Evolutionary conservation across 805 yeast species (phyloP).

Genomic region (Metschnikowia lochheadii): DNA sequence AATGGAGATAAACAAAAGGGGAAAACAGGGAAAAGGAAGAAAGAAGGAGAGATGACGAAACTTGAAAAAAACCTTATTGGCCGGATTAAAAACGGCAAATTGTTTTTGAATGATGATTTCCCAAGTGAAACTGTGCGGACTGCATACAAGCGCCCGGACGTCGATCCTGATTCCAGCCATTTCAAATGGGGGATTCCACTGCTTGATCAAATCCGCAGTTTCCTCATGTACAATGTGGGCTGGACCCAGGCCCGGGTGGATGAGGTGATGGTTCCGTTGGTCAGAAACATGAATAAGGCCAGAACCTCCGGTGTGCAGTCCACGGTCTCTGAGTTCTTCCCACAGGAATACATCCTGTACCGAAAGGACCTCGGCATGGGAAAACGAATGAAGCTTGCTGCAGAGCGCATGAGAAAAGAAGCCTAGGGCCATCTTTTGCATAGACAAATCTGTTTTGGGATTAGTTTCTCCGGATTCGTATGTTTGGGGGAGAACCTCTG

Average conservation of each 20-base stretch:
- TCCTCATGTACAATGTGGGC: conserved; percentile 64
- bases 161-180: conserved; percentile 71
- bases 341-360: conserved; percentile 49
- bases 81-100: conserved; percentile 49
- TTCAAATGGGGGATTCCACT: conserved; percentile 92
- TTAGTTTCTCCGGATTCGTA: too few species aligned
- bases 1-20: conserved; percentile 16
- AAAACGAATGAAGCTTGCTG: conserved; percentile 59
- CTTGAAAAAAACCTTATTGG: conserved; percentile 57
- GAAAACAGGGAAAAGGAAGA: too few species aligned
- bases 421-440: not conserved
- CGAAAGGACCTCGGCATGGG: conserved; percentile 49
- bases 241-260: conserved; percentile 79
- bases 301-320: conserved; percentile 52
- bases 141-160: conserved; percentile 79
- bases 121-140: conserved; percentile 67
- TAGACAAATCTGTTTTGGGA: not conserved
- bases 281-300: conserved; percentile 69
- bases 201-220: conserved; percentile 70
- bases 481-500: too few species aligned
- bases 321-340: conserved; percentile 65
- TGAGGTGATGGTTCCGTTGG: conserved; percentile 80
- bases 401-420: conserved; percentile 18
- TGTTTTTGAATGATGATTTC: conserved; percentile 55
- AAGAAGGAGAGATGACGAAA: conserved; percentile 17